Percentiles rank a stretch among this genome's conserved stretches.
These are phyloP conservation scores for Fraxinus nigra DNA, from an alignment of 305 asterid species.

Conservation along the genomic window DNA sequence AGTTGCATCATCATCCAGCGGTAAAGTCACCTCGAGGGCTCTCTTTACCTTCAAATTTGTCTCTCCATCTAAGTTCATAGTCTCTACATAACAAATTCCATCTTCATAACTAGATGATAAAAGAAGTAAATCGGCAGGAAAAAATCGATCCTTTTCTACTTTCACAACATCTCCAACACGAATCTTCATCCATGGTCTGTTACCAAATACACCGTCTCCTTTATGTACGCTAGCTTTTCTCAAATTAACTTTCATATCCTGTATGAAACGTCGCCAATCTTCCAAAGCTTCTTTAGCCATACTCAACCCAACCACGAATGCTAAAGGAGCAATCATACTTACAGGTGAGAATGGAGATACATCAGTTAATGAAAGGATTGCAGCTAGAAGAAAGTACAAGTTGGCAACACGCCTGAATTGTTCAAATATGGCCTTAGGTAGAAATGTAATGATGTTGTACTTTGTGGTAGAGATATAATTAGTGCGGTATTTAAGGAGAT, in stretches of 20 bases:
- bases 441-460: slow-evolving; percentile 68
- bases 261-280: slow-evolving; percentile 83
- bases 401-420: slow-evolving; percentile 93
- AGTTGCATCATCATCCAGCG: slow-evolving; percentile 52
- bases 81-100: slow-evolving; percentile 86
- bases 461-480: slow-evolving; percentile 80
- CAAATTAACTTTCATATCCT: slow-evolving; percentile 70
- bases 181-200: slow-evolving; percentile 82
- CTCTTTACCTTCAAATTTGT: slow-evolving; percentile 81
- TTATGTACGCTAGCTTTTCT: slow-evolving; percentile 56
- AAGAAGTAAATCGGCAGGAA: slow-evolving; percentile 85
- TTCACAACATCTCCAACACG: slow-evolving; percentile 81
- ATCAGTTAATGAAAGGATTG: slow-evolving; percentile 59
- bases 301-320: slow-evolving; percentile 76
- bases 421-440: slow-evolving; percentile 78
- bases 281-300: slow-evolving; percentile 90
- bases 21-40: slow-evolving; percentile 57
- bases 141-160: slow-evolving; percentile 81
- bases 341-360: slow-evolving; percentile 70
- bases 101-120: slow-evolving; percentile 88
- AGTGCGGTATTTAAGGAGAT: slow-evolving; percentile 53
- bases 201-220: slow-evolving; percentile 51
- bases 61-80: slow-evolving; percentile 93
- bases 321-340: slow-evolving; percentile 77
- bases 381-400: slow-evolving; percentile 76